These are phyloP conservation scores for Lipomyces lipofer DNA, from an alignment of 805 yeast species.

Conservation along the genomic window DNA sequence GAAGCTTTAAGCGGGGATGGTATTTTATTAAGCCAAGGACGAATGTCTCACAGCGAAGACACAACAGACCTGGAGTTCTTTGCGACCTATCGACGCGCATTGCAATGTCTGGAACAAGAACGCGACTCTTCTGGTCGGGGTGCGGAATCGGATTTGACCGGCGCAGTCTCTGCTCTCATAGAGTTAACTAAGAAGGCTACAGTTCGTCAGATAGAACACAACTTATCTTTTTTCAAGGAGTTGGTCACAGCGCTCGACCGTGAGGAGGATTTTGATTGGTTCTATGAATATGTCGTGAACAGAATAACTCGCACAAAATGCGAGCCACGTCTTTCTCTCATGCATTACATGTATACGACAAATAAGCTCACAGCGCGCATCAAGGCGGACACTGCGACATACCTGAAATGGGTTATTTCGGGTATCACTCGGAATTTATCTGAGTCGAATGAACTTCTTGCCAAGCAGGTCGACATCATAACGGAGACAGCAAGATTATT, in stretches of 20 bases:
- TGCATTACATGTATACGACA: background rate
- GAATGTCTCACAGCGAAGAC: too few relatives aligned
- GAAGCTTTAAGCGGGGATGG: too few relatives aligned
- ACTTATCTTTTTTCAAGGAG: constrained; percentile 26
- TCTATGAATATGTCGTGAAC: background rate
- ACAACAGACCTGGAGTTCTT: too few relatives aligned
- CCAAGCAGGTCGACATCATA: background rate
- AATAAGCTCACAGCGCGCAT: background rate
- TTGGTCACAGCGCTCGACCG: constrained; percentile 19
- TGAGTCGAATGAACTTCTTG: constrained; percentile 3
- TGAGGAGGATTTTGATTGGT: constrained; percentile 1
- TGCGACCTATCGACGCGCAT: too few relatives aligned
- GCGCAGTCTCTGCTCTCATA: too few relatives aligned
- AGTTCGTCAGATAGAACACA: background rate
- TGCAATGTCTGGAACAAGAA: too few relatives aligned
- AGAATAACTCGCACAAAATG: background rate
- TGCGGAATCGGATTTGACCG: too few relatives aligned
- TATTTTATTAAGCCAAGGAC: too few relatives aligned
- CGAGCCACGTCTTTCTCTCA: background rate
- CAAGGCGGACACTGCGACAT: background rate
- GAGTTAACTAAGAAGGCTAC: background rate
- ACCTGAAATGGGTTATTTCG: constrained; percentile 2
- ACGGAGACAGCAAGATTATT: background rate
- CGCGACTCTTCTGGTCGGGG: too few relatives aligned
- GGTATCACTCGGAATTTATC: constrained; percentile 15